phyloP scores from a whole-genome alignment of 208 protist species.

The Crithidia thermophila region DNA sequence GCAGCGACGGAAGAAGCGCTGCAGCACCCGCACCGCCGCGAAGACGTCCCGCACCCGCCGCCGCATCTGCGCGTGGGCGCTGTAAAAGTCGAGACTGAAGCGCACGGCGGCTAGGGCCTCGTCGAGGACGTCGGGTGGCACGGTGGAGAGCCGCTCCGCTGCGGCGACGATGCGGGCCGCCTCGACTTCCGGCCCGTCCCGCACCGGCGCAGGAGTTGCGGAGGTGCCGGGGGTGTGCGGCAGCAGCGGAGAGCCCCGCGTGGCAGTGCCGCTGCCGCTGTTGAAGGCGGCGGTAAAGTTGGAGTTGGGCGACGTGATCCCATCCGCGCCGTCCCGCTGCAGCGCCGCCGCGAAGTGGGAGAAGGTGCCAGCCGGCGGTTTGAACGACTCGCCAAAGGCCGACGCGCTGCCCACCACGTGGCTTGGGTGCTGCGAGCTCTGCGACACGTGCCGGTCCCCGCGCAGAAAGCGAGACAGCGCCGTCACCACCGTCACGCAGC shows the following conservation, averaged over 20 bases:
- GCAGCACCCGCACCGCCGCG: slow-evolving; percentile 42
- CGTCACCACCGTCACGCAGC: slow-evolving; percentile 24
- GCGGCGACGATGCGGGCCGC: background rate
- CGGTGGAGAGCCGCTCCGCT: slow-evolving; percentile 12
- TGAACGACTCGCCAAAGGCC: background rate
- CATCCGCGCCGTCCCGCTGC: too few relatives aligned
- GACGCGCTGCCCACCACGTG: background rate
- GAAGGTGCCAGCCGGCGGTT: background rate
- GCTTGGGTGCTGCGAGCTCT: background rate
- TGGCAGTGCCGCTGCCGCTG: too few relatives aligned
- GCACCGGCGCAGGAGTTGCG: background rate
- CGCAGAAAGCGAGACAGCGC: slow-evolving; percentile 18
- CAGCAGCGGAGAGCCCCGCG: too few relatives aligned
- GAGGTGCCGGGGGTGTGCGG: background rate
- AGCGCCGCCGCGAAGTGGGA: background rate
- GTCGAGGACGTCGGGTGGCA: slow-evolving; percentile 23
- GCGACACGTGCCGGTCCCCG: background rate
- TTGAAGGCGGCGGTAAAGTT: too few relatives aligned
- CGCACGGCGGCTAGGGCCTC: slow-evolving; percentile 15
- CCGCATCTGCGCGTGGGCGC: slow-evolving; percentile 20
- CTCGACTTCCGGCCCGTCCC: background rate
- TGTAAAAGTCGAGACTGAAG: slow-evolving; percentile 34
- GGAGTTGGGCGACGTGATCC: too few relatives aligned
- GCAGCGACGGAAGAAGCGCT: slow-evolving; percentile 76
- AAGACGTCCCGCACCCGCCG: slow-evolving; percentile 31